Percentiles rank a stretch among this genome's conserved stretches.
These are phyloP conservation scores for Rhododendron simsii DNA, from an alignment of 148 eudicot genomes.

Conservation along the genomic window DNA sequence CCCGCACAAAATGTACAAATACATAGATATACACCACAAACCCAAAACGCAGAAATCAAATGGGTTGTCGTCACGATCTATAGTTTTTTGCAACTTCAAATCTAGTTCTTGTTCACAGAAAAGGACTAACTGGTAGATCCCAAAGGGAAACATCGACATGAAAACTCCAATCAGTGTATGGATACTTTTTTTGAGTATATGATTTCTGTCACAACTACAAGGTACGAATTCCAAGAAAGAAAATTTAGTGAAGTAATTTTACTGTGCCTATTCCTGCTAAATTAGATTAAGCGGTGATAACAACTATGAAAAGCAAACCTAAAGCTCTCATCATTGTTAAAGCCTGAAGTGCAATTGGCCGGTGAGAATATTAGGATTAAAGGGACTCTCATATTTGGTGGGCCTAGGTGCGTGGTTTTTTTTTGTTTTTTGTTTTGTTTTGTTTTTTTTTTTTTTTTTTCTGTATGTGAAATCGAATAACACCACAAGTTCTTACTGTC, in stretches of 20 bases:
- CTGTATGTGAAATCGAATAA: too few species aligned
- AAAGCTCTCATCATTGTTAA: too few species aligned
- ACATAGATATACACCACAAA: not conserved
- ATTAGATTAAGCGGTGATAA: too few species aligned
- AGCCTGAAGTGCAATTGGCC: too few species aligned
- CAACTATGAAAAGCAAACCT: too few species aligned
- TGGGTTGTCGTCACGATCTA: not conserved
- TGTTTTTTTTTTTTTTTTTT: too few species aligned
- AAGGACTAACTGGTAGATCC: not conserved
- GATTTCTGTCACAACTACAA: too few species aligned
- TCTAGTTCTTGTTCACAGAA: not conserved
- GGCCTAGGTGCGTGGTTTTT: too few species aligned
- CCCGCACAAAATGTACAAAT: not conserved
- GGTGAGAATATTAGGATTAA: too few species aligned
- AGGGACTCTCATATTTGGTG: too few species aligned
- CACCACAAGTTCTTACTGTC: too few species aligned
- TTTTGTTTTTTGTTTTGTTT: too few species aligned
- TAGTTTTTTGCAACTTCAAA: not conserved
- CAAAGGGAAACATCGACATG: not conserved
- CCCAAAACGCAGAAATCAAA: not conserved
- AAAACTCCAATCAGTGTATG: not conserved
- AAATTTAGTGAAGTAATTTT: not conserved
- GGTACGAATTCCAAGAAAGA: not conserved
- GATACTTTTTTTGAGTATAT: not conserved
- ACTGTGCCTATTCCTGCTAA: not conserved